These are phyloP conservation scores for Hsuehochloa calcarea DNA, from an alignment of 176 grass and related monocot genomes.

Conservation along the genomic window DNA sequence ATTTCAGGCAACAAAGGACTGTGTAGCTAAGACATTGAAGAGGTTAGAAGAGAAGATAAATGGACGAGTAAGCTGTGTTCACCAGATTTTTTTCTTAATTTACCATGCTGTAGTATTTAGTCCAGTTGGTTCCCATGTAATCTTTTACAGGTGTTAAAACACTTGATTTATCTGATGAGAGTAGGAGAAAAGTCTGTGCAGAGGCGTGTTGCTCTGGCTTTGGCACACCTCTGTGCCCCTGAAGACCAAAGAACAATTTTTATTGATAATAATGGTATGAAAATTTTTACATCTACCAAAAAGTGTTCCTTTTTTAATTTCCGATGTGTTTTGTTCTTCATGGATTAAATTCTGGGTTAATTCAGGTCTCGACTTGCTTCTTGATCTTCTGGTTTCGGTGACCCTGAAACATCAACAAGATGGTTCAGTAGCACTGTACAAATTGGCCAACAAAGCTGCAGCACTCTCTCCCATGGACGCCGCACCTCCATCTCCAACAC, in stretches of 20 bases:
- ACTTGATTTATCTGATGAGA: constrained; percentile 95
- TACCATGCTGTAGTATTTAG: constrained; percentile 13
- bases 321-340: not conserved
- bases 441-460: constrained; percentile 92
- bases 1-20: constrained; percentile 95
- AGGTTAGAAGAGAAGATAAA: constrained; percentile 98
- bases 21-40: constrained; percentile 97
- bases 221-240: constrained; percentile 91
- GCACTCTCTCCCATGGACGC: constrained; percentile 90
- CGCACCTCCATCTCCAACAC: constrained; percentile 89
- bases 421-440: constrained; percentile 87
- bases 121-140: constrained; percentile 18
- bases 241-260: constrained; percentile 93
- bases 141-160: constrained; percentile 76
- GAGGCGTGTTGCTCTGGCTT: constrained; percentile 89
- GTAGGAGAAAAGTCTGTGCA: constrained; percentile 87
- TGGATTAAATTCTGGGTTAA: constrained; percentile 39
- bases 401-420: constrained; percentile 88
- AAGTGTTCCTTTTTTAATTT: constrained; percentile 21
- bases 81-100: constrained; percentile 23
- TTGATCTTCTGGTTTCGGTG: constrained; percentile 82
- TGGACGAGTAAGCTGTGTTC: constrained; percentile 70
- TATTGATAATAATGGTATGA: constrained; percentile 91
- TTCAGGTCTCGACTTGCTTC: constrained; percentile 85
- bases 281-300: not conserved